These are phyloP conservation scores for Bryoglossum gracile DNA, from an alignment of 495 filamentous ascomycete genomes.

Conservation along the genomic window DNA sequence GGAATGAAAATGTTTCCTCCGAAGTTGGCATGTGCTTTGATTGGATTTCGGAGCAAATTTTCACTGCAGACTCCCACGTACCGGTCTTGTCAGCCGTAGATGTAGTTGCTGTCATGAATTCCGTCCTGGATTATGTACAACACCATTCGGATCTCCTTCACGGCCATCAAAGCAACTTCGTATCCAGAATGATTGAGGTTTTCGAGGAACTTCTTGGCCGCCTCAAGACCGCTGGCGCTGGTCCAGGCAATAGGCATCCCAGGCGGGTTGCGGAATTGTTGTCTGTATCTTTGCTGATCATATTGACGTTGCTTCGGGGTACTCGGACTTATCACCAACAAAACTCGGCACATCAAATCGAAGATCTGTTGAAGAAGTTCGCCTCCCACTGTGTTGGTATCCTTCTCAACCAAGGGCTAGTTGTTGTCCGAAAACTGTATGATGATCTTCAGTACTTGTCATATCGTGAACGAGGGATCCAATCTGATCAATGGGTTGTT, in stretches of 20 bases:
- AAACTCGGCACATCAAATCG: constrained; percentile 27
- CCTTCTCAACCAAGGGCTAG: constrained; percentile 41
- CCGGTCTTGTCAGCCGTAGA: constrained; percentile 10
- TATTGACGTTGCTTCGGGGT: constrained; percentile 29
- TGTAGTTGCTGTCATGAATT: constrained; percentile 21
- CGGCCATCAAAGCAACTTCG: constrained; percentile 30
- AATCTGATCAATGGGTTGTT: constrained; percentile 44
- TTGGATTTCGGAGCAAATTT: constrained; percentile 41
- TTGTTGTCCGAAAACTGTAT: constrained; percentile 52
- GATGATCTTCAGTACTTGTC: constrained; percentile 48
- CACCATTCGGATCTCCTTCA: constrained; percentile 29
- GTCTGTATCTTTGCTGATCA: constrained; percentile 25
- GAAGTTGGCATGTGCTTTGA: constrained; percentile 56
- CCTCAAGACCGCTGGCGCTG: background rate
- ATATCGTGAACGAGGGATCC: constrained; percentile 59
- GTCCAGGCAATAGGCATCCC: background rate
- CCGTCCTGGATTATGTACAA: constrained; percentile 29
- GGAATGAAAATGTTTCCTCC: constrained; percentile 63
- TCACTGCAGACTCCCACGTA: constrained; percentile 3
- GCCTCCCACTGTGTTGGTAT: constrained; percentile 32
- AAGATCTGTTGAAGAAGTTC: constrained; percentile 36
- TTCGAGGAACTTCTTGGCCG: constrained; percentile 25
- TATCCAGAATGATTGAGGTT: constrained; percentile 38
- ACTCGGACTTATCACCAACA: constrained; percentile 25
- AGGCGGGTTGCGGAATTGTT: constrained; percentile 24